Conservation (phyloP, 306 rosid species). For the Cucurbita argyrosperma region DNA sequence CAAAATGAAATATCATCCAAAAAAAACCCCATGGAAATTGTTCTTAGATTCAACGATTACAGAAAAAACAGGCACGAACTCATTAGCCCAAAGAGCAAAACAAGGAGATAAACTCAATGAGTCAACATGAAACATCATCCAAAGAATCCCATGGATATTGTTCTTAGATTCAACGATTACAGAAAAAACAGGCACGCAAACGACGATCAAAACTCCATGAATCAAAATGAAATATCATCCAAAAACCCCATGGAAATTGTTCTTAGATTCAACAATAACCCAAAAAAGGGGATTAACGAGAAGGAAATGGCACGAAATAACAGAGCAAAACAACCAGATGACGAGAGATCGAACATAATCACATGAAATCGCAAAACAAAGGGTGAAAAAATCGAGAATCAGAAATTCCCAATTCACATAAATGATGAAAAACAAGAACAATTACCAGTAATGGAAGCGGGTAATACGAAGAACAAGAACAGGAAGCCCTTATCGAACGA, state of each 20-base stretch:
- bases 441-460: slow-evolving; percentile 28
- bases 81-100: background rate
- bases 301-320: background rate
- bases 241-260: background rate
- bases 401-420: background rate
- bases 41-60: background rate
- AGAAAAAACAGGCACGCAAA: background rate
- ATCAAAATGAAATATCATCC: background rate
- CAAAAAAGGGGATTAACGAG: background rate
- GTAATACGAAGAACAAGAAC: background rate
- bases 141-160: background rate
- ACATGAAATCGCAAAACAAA: background rate
- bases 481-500: slow-evolving; percentile 25
- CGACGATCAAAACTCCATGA: background rate
- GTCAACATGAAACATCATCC: background rate
- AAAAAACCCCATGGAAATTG: background rate
- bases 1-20: background rate
- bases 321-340: background rate
- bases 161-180: background rate
- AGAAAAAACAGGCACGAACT: background rate
- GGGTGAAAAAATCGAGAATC: background rate
- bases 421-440: background rate
- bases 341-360: background rate
- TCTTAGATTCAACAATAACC: background rate
- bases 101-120: too few species aligned